These are phyloP conservation scores for Leptosphaerulina australis DNA, from an alignment of 2,329 filamentous ascomycete species.

Conservation along the genomic window DNA sequence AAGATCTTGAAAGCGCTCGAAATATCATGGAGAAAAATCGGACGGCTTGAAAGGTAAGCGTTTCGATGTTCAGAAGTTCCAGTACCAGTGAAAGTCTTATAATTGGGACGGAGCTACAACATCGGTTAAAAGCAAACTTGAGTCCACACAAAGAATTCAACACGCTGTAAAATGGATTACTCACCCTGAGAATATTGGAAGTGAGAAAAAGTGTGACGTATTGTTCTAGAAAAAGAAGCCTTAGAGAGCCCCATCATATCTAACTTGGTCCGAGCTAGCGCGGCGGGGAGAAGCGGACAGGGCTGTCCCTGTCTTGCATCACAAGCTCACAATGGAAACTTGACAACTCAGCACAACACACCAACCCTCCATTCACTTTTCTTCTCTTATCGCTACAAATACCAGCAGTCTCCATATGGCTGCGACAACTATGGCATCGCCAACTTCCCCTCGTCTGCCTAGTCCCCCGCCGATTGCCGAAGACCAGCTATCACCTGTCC, in stretches of 20 bases:
- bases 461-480: slow-evolving; percentile 94
- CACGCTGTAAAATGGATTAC: background rate
- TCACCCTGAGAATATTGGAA: background rate
- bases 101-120: background rate
- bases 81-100: background rate
- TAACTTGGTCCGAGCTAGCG: slow-evolving; percentile 13
- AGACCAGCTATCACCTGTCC: slow-evolving; percentile 83
- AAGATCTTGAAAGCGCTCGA: too few species aligned
- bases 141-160: background rate
- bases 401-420: background rate
- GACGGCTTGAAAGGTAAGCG: too few species aligned
- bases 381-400: background rate
- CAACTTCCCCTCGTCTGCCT: slow-evolving; percentile 81
- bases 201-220: slow-evolving; percentile 10
- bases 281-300: slow-evolving; percentile 17
- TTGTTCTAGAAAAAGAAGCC: slow-evolving; percentile 9
- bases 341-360: slow-evolving; percentile 20
- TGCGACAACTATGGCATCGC: slow-evolving; percentile 33
- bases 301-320: slow-evolving; percentile 28
- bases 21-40: too few species aligned
- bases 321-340: slow-evolving; percentile 20
- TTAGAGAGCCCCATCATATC: slow-evolving; percentile 6
- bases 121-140: background rate
- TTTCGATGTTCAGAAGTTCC: background rate
- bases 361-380: background rate